Evolutionary conservation across 139 green algal genomes (phyloP).

Genomic region (Micractinium conductrix): DNA sequence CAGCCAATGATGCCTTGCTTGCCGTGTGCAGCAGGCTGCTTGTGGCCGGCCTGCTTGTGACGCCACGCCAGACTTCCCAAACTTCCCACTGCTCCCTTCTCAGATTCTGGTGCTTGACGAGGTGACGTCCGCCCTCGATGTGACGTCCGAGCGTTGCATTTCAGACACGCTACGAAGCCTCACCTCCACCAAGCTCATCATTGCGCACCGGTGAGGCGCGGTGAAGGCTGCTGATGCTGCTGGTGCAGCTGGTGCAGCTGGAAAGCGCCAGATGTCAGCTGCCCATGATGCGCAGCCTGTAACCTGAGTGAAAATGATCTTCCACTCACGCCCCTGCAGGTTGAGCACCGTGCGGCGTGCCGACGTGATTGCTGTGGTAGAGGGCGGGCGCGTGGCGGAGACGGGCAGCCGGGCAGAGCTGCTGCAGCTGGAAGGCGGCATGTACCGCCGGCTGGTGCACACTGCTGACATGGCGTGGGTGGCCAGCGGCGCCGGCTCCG

Average conservation of each 20-base stretch:
- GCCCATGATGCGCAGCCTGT: neutral
- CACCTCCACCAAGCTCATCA: conserved; percentile 82
- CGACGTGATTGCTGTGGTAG: conserved; percentile 80
- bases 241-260: neutral
- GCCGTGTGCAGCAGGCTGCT: neutral
- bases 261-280: neutral
- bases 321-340: neutral
- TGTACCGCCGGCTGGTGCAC: conserved; percentile 59
- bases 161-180: conserved; percentile 58
- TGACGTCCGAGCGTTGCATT: conserved; percentile 66
- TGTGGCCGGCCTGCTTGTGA: neutral
- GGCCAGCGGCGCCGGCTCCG: neutral
- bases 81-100: neutral
- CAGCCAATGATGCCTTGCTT: neutral
- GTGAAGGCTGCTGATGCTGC: neutral
- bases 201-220: conserved; percentile 77
- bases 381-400: conserved; percentile 60
- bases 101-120: conserved; percentile 83
- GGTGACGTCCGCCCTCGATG: conserved; percentile 72
- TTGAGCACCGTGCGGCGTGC: conserved; percentile 88
- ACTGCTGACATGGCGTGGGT: conserved; percentile 23
- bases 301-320: too few species aligned
- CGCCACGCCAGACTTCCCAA: neutral
- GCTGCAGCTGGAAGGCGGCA: conserved; percentile 48
- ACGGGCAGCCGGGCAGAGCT: conserved; percentile 63